Percentiles rank a stretch among this genome's conserved stretches.
Evolutionary conservation across 2,329 filamentous ascomycete species (phyloP).

Genomic region (Neonectria sp.): DNA sequence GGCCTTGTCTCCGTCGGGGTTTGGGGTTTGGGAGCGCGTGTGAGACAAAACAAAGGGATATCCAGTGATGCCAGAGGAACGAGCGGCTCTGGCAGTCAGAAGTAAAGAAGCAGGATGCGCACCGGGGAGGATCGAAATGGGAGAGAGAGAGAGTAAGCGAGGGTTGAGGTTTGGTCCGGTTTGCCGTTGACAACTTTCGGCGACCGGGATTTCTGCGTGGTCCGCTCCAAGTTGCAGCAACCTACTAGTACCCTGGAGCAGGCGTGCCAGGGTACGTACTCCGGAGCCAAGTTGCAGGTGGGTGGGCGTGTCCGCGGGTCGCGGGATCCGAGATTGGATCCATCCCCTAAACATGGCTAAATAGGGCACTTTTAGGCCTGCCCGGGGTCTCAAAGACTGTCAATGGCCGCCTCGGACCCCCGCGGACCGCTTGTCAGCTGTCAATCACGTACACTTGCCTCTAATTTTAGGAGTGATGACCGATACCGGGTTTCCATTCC

Average conservation of each 20-base stretch:
- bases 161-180: not conserved
- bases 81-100: slow-evolving; percentile 6
- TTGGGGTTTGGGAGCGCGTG: not conserved
- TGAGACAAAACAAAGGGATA: not conserved
- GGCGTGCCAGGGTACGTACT: not conserved
- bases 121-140: not conserved
- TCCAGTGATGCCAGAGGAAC: not conserved
- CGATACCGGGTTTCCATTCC: not conserved
- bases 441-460: not conserved
- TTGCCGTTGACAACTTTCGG: not conserved
- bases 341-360: slow-evolving; percentile 21
- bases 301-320: slow-evolving; percentile 34
- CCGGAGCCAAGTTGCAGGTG: not conserved
- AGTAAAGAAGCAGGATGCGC: not conserved
- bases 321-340: slow-evolving; percentile 39
- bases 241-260: not conserved
- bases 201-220: not conserved
- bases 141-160: not conserved
- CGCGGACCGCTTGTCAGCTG: not conserved
- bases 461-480: not conserved
- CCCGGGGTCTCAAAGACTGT: not conserved
- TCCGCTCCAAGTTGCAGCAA: not conserved
- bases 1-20: not conserved
- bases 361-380: not conserved
- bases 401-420: not conserved